Conservation (phyloP, 768 basidiomycete genomes). For the Pleurotus cornucopiae region DNA sequence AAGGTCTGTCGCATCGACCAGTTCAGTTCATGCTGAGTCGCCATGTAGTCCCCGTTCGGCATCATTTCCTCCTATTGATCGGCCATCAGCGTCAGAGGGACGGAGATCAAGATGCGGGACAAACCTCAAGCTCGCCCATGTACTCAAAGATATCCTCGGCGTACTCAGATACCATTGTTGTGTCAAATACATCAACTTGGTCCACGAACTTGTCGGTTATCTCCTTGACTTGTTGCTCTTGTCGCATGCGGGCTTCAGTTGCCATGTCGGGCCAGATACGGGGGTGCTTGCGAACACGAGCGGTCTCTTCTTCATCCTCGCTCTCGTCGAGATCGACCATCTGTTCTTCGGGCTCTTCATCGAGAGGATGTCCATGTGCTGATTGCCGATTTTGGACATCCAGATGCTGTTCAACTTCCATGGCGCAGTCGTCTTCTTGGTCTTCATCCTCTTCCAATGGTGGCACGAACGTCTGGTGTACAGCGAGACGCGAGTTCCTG, state of each 20-base stretch:
- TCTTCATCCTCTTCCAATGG: constrained; percentile 35
- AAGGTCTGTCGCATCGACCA: constrained; percentile 96
- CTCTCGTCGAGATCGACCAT: constrained; percentile 55
- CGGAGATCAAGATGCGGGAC: constrained; percentile 17
- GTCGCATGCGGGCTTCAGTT: constrained; percentile 54
- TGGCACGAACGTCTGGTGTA: constrained; percentile 21
- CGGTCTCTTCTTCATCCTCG: constrained; percentile 36
- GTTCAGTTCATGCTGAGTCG: constrained; percentile 84
- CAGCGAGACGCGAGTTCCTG: constrained; percentile 38
- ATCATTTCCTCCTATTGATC: constrained; percentile 67
- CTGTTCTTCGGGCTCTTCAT: constrained; percentile 52
- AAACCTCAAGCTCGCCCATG: constrained; percentile 90
- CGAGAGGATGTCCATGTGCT: constrained; percentile 32
- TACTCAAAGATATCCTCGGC: constrained; percentile 97
- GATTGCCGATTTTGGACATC: constrained; percentile 39
- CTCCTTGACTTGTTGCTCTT: constrained; percentile 58
- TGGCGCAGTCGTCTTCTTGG: constrained; percentile 44
- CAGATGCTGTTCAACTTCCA: constrained; percentile 59
- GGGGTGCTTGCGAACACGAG: constrained; percentile 32
- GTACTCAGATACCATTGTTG: constrained; percentile 98
- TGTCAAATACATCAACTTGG: constrained; percentile 71
- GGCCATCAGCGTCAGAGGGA: constrained; percentile 6
- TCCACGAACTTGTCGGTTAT: constrained; percentile 71
- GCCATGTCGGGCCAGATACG: constrained; percentile 74
- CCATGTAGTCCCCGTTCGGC: constrained; percentile 94